Conservation (phyloP, 2,329 filamentous ascomycete species). For the Ceratocystis variospora region DNA sequence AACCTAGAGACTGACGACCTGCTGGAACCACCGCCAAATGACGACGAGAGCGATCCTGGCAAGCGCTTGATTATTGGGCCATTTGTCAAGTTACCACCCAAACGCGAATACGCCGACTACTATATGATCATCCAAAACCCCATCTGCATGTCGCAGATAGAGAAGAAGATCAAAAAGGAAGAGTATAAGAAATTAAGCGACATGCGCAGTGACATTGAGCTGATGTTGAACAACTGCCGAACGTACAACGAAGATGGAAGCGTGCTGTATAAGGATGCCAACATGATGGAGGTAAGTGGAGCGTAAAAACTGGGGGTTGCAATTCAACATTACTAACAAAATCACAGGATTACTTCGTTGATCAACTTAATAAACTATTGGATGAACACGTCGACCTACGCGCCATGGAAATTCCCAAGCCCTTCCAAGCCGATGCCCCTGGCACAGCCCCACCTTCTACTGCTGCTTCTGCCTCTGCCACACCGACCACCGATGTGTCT, state of each 20-base stretch:
- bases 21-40: conserved; percentile 40
- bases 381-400: conserved; percentile 41
- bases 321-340: conserved; percentile 38
- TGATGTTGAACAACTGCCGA: conserved; percentile 81
- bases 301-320: conserved; percentile 21
- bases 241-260: conserved; percentile 96
- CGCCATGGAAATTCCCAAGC: conserved; percentile 37
- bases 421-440: conserved; percentile 19
- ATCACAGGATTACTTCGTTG: conserved; percentile 39
- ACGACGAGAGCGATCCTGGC: conserved; percentile 37
- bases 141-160: conserved; percentile 92
- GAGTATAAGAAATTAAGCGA: conserved; percentile 74
- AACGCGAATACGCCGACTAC: conserved; percentile 85
- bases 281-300: conserved; percentile 52
- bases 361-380: conserved; percentile 40
- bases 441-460: conserved; percentile 19
- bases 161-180: conserved; percentile 89
- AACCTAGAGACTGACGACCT: conserved; percentile 67
- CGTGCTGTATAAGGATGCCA: conserved; percentile 81
- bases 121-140: conserved; percentile 85
- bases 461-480: conserved; percentile 19
- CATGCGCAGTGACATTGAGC: conserved; percentile 66
- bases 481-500: conserved; percentile 19
- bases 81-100: conserved; percentile 82
- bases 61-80: conserved; percentile 82